These are phyloP conservation scores for Vanrija sp. DNA, from an alignment of 1,284 basidiomycete genomes.

Conservation along the genomic window DNA sequence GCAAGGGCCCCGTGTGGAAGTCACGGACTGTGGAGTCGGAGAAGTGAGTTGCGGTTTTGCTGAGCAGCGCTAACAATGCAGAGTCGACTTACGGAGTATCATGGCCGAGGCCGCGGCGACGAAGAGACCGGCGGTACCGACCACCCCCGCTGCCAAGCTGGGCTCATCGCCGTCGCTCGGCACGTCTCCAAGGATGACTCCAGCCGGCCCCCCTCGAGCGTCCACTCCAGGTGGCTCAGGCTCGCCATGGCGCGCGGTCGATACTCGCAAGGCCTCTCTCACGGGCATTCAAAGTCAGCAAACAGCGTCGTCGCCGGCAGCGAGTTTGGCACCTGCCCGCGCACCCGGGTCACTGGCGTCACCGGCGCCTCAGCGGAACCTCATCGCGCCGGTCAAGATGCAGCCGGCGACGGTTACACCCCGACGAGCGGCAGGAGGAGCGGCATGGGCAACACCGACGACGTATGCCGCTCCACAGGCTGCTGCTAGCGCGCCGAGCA, in stretches of 20 bases:
- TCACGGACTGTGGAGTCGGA: slow-evolving; percentile 47
- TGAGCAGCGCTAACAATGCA: too few relatives aligned
- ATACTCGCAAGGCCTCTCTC: slow-evolving; percentile 27
- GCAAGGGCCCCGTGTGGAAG: slow-evolving; percentile 50
- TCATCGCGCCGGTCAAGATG: slow-evolving; percentile 14
- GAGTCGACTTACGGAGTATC: slow-evolving; percentile 73
- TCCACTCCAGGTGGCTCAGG: neutral
- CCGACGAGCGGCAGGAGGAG: slow-evolving; percentile 2
- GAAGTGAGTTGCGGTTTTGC: slow-evolving; percentile 27
- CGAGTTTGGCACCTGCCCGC: slow-evolving; percentile 4
- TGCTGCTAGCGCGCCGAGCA: slow-evolving; percentile 34
- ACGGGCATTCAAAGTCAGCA: slow-evolving; percentile 36
- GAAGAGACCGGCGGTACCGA: slow-evolving; percentile 6
- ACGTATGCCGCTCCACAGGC: slow-evolving; percentile 23
- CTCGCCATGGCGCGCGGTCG: slow-evolving; percentile 30
- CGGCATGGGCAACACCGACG: slow-evolving; percentile 18
- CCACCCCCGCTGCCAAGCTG: neutral
- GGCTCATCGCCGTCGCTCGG: slow-evolving; percentile 3
- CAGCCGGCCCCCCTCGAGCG: slow-evolving; percentile 14
- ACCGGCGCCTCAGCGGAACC: slow-evolving; percentile 10
- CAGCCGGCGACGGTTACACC: neutral
- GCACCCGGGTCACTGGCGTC: slow-evolving; percentile 18
- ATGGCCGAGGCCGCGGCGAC: slow-evolving; percentile 64
- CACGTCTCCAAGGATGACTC: slow-evolving; percentile 9
- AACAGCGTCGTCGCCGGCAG: neutral